Conservation (phyloP, 1,284 basidiomycete genomes). For the Irpex sp. region DNA sequence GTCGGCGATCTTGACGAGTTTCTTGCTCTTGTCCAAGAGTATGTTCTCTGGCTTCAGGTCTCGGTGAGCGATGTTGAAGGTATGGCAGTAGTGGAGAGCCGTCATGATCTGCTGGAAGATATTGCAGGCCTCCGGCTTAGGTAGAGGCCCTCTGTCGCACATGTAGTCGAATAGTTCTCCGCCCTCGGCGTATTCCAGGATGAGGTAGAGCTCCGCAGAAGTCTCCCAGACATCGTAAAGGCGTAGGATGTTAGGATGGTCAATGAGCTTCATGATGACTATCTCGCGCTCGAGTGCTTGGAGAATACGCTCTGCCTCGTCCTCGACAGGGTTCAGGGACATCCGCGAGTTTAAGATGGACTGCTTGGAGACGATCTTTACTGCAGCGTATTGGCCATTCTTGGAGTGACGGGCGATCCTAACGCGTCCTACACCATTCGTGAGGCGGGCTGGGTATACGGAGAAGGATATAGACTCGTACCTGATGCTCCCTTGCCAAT, state of each 20-base stretch:
- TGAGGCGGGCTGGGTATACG: neutral
- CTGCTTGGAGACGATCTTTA: conserved; percentile 95
- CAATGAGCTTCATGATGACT: conserved; percentile 98
- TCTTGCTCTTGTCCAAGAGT: conserved; percentile 79
- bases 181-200: conserved; percentile 97
- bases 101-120: conserved; percentile 98
- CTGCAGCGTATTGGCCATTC: conserved; percentile 89
- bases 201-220: conserved; percentile 83
- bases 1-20: conserved; percentile 91
- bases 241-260: conserved; percentile 93
- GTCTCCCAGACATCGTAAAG: conserved; percentile 99
- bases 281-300: conserved; percentile 94
- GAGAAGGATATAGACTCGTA: conserved; percentile 30
- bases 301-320: conserved; percentile 63
- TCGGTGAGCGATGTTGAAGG: conserved; percentile 95
- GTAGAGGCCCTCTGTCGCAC: conserved; percentile 80
- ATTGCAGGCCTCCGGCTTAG: conserved; percentile 77
- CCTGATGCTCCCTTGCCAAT: conserved; percentile 92
- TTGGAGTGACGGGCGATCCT: conserved; percentile 86
- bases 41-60: conserved; percentile 98
- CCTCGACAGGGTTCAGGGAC: conserved; percentile 68
- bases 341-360: conserved; percentile 64
- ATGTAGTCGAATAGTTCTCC: conserved; percentile 97
- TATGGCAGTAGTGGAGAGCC: conserved; percentile 95
- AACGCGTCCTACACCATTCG: conserved; percentile 68